These are phyloP conservation scores for Amanita pallidorosea DNA, from an alignment of 768 basidiomycete species.

Conservation along the genomic window DNA sequence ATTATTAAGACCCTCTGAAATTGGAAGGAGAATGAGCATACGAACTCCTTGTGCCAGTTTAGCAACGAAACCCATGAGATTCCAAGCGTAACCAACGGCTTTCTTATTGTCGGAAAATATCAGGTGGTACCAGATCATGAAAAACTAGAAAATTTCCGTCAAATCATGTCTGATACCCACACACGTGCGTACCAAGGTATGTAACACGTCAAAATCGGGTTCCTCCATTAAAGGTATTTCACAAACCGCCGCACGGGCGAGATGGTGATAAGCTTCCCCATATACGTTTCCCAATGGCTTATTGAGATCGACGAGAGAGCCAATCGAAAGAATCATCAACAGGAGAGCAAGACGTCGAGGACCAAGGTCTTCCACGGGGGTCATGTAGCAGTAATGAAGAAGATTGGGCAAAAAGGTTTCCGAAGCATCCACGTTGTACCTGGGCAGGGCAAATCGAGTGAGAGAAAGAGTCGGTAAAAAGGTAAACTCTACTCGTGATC, in stretches of 20 bases:
- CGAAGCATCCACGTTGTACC: conserved; percentile 60
- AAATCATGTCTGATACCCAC: neutral
- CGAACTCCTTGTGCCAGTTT: conserved; percentile 66
- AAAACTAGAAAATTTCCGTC: conserved; percentile 24
- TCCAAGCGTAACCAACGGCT: conserved; percentile 66
- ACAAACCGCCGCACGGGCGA: conserved; percentile 57
- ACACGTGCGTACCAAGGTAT: conserved; percentile 39
- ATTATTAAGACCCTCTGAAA: neutral
- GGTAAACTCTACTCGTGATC: neutral
- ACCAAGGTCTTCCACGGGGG: conserved; percentile 46
- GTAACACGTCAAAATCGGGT: conserved; percentile 62
- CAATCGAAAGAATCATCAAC: conserved; percentile 65
- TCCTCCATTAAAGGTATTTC: conserved; percentile 70
- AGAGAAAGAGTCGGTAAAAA: conserved; percentile 7
- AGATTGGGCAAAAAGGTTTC: conserved; percentile 63
- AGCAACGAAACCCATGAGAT: conserved; percentile 63
- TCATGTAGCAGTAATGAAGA: conserved; percentile 56
- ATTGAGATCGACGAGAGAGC: conserved; percentile 55
- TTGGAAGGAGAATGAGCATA: conserved; percentile 6
- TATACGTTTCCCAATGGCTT: conserved; percentile 43
- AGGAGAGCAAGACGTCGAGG: conserved; percentile 59
- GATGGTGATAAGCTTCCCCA: conserved; percentile 56
- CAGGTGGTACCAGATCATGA: conserved; percentile 67
- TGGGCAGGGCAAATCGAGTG: conserved; percentile 14
- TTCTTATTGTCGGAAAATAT: conserved; percentile 69